Conservation (phyloP, 2,329 filamentous ascomycete species). For the Pseudogymnoascus sp. region DNA sequence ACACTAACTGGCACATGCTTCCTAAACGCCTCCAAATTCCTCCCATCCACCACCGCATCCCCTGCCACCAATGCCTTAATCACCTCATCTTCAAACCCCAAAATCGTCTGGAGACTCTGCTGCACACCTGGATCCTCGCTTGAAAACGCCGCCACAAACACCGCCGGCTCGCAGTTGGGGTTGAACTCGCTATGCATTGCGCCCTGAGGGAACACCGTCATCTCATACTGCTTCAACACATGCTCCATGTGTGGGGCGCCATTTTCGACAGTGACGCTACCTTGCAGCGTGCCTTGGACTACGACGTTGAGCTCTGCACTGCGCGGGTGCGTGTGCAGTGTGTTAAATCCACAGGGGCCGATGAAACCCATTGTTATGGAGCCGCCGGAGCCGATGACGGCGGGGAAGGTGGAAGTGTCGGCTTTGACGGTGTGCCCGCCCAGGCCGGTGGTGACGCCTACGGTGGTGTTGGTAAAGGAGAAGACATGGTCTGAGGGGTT, state of each 20-base stretch:
- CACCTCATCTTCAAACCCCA: slow-evolving; percentile 39
- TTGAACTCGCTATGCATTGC: slow-evolving; percentile 50
- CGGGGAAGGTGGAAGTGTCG: slow-evolving; percentile 50
- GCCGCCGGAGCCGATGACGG: slow-evolving; percentile 45
- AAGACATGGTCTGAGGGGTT: slow-evolving; percentile 42
- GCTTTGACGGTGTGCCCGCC: slow-evolving; percentile 46
- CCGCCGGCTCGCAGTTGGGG: slow-evolving; percentile 43
- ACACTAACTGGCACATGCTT: slow-evolving; percentile 40
- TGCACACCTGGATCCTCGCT: slow-evolving; percentile 45
- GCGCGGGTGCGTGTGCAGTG: slow-evolving; percentile 48
- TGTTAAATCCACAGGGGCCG: slow-evolving; percentile 48
- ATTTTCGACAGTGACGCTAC: slow-evolving; percentile 48
- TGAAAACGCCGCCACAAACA: slow-evolving; percentile 44
- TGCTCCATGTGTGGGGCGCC: slow-evolving; percentile 34
- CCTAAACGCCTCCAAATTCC: slow-evolving; percentile 40
- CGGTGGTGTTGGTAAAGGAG: slow-evolving; percentile 35
- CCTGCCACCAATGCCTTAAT: slow-evolving; percentile 41
- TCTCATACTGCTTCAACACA: slow-evolving; percentile 37
- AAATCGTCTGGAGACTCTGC: slow-evolving; percentile 43
- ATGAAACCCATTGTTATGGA: slow-evolving; percentile 47
- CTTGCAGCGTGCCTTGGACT: slow-evolving; percentile 40
- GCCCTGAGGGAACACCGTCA: slow-evolving; percentile 49
- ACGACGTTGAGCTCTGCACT: slow-evolving; percentile 47
- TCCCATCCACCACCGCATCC: slow-evolving; percentile 34
- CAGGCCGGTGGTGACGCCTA: slow-evolving; percentile 23